Base-by-base conservation (phyloP, 2,329 filamentous ascomycete species). In the Chaetomiaceae sp. region DNA sequence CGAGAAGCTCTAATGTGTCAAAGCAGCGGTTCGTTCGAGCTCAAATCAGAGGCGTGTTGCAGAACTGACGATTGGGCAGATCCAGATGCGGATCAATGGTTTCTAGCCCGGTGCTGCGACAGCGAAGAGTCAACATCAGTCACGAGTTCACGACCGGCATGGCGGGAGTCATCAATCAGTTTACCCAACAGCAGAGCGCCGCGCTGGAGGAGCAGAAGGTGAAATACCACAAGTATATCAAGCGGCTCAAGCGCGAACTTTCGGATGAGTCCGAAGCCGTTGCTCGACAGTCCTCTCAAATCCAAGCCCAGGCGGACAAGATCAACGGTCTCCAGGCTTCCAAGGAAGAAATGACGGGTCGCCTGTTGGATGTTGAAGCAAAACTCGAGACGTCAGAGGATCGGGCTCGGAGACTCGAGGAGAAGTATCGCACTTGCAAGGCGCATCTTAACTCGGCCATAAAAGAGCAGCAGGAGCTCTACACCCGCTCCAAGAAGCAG, bases 391-490 rank as follows among this genome's bases (percentile, higher is more conserved):
- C 4, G 27, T 57, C 65, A 2, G 59, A 58, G 4, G 49, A 56
- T 1, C 55, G 61, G 8, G 32, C 67, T 2, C 45, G 48, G 6
- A 58, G 55, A 17, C 48, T 70, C 1, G 56, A 67, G 38, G 63
- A 65, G 9, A 73, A 65, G 45, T 56, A 65, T 35, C 58, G 57
- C 6, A 54, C 54, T 1, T 68, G 64, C 48, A 66, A 60, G 43
- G 52, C 56, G 3, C 67, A 67, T 14, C 56, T 78, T n/a, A 73
- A 75, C 45, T 60, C 68, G 38, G 68, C 69, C 1, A 68, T 71
- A 8, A 49, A 54, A 2, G 73, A 77, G 47, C 73, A 77, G 22
- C 70, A 75, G 46, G 56, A 56, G 5, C 60, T 76, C 1, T 74
- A 65, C 51, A 56, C 49, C 3, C 59, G 60, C 32, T 61, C 64